A percentile compares a stretch with the other conserved stretches of the same genome.
Conservation (phyloP, 495 filamentous ascomycete species). For the Penicillium psychrofluorescens region DNA sequence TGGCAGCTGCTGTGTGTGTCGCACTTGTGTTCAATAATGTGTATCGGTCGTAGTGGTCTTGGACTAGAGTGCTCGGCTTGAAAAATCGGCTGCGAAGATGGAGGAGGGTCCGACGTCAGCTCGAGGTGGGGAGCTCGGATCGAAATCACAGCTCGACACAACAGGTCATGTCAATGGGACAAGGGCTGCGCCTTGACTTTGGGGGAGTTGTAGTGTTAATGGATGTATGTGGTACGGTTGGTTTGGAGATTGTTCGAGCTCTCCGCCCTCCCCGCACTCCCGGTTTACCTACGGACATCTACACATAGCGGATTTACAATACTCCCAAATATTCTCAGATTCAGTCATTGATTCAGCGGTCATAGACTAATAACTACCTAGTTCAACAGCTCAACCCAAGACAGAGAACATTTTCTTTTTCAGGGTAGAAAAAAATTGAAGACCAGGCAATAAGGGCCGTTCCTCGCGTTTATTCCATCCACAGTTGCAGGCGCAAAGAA, state of each 20-base stretch:
- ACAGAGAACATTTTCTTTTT: slow-evolving; percentile 15
- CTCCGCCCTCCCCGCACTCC: neutral
- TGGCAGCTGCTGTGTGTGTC: neutral
- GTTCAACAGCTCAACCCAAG: slow-evolving; percentile 15
- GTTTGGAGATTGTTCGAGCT: neutral
- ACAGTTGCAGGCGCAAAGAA: slow-evolving; percentile 31
- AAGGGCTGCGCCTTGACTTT: too few species aligned
- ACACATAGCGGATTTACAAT: neutral
- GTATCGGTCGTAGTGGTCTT: too few species aligned
- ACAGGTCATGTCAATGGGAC: too few species aligned
- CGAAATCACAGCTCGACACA: neutral
- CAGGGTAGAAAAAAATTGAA: slow-evolving; percentile 42
- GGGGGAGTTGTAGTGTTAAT: neutral
- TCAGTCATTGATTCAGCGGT: slow-evolving; percentile 15
- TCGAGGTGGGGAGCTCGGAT: neutral
- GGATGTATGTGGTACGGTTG: neutral
- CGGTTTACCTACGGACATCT: neutral
- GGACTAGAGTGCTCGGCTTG: neutral
- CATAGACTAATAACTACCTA: slow-evolving; percentile 9
- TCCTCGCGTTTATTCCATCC: slow-evolving; percentile 54
- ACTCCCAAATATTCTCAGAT: slow-evolving; percentile 1
- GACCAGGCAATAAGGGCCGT: slow-evolving; percentile 51
- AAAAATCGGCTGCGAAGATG: neutral
- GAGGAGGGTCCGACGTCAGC: slow-evolving; percentile 2
- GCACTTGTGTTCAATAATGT: neutral